Percentiles rank a stretch among this genome's conserved stretches.
Conservation (phyloP, 2,329 filamentous ascomycete species). For the Aspergillus chevalieri region DNA sequence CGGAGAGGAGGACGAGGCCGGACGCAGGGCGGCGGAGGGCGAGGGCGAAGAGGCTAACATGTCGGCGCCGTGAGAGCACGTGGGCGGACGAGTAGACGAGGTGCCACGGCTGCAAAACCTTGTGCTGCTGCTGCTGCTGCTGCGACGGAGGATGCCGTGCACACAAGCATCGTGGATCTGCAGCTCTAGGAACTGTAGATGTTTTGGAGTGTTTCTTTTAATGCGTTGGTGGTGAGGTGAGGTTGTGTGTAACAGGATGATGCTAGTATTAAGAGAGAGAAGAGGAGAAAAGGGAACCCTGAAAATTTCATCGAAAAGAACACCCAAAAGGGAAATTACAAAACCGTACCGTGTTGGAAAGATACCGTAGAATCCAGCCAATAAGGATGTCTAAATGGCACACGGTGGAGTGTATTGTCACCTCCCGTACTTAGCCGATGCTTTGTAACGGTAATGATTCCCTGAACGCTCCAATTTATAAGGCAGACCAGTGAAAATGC, state of each 20-base stretch:
- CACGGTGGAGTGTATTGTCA: not conserved
- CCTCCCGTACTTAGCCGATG: not conserved
- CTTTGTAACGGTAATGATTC: not conserved
- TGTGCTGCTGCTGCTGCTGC: slow-evolving; percentile 17
- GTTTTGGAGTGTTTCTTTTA: not conserved
- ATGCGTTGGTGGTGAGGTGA: not conserved
- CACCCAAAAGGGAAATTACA: not conserved
- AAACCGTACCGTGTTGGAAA: not conserved
- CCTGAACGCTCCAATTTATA: not conserved
- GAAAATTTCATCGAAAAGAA: not conserved
- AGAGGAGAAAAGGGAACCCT: not conserved
- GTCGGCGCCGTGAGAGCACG: slow-evolving; percentile 27
- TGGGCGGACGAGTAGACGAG: slow-evolving; percentile 32
- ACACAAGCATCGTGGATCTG: slow-evolving; percentile 24
- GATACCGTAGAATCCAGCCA: not conserved
- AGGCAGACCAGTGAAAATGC: not conserved
- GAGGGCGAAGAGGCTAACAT: slow-evolving; percentile 40
- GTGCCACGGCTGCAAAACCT: slow-evolving; percentile 26
- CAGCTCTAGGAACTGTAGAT: slow-evolving; percentile 7
- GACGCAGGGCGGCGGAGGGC: slow-evolving; percentile 33
- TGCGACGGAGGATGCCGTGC: slow-evolving; percentile 17
- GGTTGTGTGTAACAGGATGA: not conserved
- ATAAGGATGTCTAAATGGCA: not conserved
- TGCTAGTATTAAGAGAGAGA: not conserved
- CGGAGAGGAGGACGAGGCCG: slow-evolving; percentile 22